Base-by-base conservation (phyloP, 805 yeast species). In the Wickerhamomyces mucosus region DNA sequence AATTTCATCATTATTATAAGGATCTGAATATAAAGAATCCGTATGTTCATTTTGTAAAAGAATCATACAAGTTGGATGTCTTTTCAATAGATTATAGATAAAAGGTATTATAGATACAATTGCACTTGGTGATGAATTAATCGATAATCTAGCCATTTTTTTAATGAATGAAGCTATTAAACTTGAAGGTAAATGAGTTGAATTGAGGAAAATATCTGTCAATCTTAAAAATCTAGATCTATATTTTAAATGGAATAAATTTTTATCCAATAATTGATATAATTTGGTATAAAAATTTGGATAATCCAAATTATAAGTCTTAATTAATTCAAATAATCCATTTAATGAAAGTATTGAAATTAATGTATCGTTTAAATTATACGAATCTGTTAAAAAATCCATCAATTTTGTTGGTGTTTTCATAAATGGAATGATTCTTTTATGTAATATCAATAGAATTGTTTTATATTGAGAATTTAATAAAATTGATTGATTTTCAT, bases 51-150 rank as follows among this genome's bases (percentile, higher is more conserved):
- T 61, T 48, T 92, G 97, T 26, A 89, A 66, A 69, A 89, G 63
- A 16, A 79, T 62, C 95, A 88, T 89, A 64, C 96, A 88, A 5
- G 88, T 75, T 27, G 96, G 96, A 57, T 92, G 98, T 46, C 84
- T 75, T 52, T 84, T 89, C 47, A 92, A 56, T 40, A 86, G 67
- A 54, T 89, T 89, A 60, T 89, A 89, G 10, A 86, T 68, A 53
- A 92, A 85, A n/a, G 98, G 97, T 15, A 89, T 69, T 11, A 84
- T 68, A 3, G 84, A 73, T 13, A 89, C 94, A 24, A 83, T 75
- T 3, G 96, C 96, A 2, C 94, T 70, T 3, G 96, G 95, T 18
- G 94, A 83, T 1, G 94, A 78, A 10, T 73, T 65, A 27, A 89
- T 52, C 1, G 89, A 64, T 28, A 88, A 61, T 33, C 94, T 67